phyloP scores from a whole-genome alignment of 2,329 filamentous ascomycete species.

The Colletotrichum tabaci region DNA sequence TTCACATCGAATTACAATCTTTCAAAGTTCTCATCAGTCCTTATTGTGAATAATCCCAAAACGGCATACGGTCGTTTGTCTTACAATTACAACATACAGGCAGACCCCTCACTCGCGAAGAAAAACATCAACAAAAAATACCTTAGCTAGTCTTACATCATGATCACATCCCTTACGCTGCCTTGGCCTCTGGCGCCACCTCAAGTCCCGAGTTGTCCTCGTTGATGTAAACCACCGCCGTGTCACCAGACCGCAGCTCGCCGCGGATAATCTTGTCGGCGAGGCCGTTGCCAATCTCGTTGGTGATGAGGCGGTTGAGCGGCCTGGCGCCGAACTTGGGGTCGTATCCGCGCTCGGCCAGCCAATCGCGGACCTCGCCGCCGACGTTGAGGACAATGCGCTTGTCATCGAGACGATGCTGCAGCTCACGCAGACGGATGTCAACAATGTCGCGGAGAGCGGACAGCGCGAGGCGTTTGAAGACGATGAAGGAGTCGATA shows the following conservation, averaged over 20 bases:
- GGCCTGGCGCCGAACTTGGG: constrained; percentile 92
- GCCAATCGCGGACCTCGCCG: constrained; percentile 83
- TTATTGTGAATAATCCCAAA: background rate
- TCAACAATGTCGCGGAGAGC: constrained; percentile 94
- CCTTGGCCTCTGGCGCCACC: constrained; percentile 52
- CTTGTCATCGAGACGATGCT: constrained; percentile 85
- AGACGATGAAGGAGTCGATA: constrained; percentile 97
- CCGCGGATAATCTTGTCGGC: constrained; percentile 95
- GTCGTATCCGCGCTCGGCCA: constrained; percentile 91
- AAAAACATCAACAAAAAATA: background rate
- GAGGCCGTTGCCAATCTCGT: constrained; percentile 88
- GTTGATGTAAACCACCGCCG: constrained; percentile 78
- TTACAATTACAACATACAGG: background rate
- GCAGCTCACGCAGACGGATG: constrained; percentile 88
- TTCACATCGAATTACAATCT: too few relatives aligned
- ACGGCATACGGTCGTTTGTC: constrained; percentile 1
- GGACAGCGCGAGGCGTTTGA: constrained; percentile 84
- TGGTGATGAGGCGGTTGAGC: constrained; percentile 90
- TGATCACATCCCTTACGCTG: background rate
- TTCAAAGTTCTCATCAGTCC: too few relatives aligned
- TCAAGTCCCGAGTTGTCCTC: constrained; percentile 72
- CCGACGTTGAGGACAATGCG: constrained; percentile 83
- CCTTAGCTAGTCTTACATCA: constrained; percentile 3
- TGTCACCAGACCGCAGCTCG: constrained; percentile 81
- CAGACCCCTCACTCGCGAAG: background rate